phyloP scores from a whole-genome alignment of 352 stramenopile species.

The Phytopythium delawarense region DNA sequence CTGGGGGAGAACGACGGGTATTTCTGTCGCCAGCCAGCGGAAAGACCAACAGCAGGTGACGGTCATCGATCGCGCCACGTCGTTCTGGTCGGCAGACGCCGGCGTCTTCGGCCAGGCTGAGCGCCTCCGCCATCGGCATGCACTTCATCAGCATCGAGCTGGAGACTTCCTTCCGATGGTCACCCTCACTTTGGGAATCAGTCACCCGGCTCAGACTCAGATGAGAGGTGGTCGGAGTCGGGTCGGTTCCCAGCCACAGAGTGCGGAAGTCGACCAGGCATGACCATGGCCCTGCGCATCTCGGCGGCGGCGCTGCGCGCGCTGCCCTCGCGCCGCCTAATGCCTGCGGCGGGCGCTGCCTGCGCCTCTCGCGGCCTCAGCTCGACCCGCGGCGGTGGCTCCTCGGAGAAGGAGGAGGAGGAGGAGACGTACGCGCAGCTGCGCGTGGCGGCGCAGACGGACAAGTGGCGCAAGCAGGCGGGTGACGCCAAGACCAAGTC shows the following conservation, averaged over 20 bases:
- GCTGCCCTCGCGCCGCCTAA: not conserved
- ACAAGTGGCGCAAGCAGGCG: constrained; percentile 58
- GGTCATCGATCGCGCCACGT: too few species aligned
- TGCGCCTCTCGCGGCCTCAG: constrained; percentile 11
- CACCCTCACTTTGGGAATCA: too few species aligned
- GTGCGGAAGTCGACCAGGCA: not conserved
- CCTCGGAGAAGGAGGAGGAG: constrained; percentile 5
- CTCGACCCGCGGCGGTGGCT: constrained; percentile 5
- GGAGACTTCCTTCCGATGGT: too few species aligned
- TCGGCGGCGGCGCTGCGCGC: not conserved
- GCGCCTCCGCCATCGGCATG: too few species aligned
- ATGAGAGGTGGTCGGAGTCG: not conserved
- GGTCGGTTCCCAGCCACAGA: not conserved
- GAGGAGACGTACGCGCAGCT: not conserved
- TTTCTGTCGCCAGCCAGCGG: not conserved
- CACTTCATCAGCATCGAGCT: too few species aligned
- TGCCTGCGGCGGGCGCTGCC: not conserved
- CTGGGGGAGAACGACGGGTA: not conserved
- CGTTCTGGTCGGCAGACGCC: too few species aligned
- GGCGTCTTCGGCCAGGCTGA: too few species aligned
- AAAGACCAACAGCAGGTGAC: too few species aligned
- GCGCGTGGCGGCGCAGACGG: constrained; percentile 33
- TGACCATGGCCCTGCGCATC: not conserved
- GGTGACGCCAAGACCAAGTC: constrained; percentile 47
- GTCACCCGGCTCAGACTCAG: too few species aligned